These are phyloP conservation scores for Penicillium sp. DNA, from an alignment of 2,329 filamentous ascomycete species.

Conservation along the genomic window DNA sequence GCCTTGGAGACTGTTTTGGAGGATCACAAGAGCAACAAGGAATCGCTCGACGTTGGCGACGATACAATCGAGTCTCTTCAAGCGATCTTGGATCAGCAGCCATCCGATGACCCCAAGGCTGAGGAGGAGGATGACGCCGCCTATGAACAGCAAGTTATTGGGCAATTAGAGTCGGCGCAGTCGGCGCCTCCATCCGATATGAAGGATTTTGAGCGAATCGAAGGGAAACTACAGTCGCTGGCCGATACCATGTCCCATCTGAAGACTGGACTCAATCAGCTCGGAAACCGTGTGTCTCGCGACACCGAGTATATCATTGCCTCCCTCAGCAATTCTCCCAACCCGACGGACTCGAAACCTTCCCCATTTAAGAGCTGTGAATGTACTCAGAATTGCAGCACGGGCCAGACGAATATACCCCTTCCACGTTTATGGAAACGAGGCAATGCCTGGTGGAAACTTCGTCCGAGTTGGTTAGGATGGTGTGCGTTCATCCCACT, in stretches of 20 bases:
- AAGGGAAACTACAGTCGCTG: slow-evolving; percentile 46
- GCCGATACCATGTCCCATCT: slow-evolving; percentile 47
- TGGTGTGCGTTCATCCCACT: slow-evolving; percentile 47
- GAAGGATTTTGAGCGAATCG: slow-evolving; percentile 43
- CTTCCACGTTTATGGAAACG: slow-evolving; percentile 44
- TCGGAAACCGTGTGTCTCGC: slow-evolving; percentile 44
- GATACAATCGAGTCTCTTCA: slow-evolving; percentile 53
- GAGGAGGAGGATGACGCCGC: slow-evolving; percentile 38
- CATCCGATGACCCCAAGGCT: slow-evolving; percentile 29
- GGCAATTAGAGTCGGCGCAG: slow-evolving; percentile 29
- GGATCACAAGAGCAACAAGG: slow-evolving; percentile 44
- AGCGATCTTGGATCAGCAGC: slow-evolving; percentile 42
- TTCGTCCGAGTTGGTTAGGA: slow-evolving; percentile 43
- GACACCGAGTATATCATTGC: slow-evolving; percentile 24
- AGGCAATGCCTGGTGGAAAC: slow-evolving; percentile 32
- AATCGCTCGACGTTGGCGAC: slow-evolving; percentile 46
- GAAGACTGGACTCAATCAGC: slow-evolving; percentile 43
- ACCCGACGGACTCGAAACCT: neutral
- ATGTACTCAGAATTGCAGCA: slow-evolving; percentile 32
- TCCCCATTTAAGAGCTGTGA: slow-evolving; percentile 26
- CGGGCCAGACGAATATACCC: slow-evolving; percentile 35
- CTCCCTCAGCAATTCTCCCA: slow-evolving; percentile 19
- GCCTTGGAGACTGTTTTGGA: slow-evolving; percentile 49
- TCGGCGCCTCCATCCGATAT: slow-evolving; percentile 25
- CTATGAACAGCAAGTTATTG: slow-evolving; percentile 37